These are phyloP conservation scores for Rhodotorula sp. DNA, from an alignment of 1,284 basidiomycete genomes.

Conservation along the genomic window DNA sequence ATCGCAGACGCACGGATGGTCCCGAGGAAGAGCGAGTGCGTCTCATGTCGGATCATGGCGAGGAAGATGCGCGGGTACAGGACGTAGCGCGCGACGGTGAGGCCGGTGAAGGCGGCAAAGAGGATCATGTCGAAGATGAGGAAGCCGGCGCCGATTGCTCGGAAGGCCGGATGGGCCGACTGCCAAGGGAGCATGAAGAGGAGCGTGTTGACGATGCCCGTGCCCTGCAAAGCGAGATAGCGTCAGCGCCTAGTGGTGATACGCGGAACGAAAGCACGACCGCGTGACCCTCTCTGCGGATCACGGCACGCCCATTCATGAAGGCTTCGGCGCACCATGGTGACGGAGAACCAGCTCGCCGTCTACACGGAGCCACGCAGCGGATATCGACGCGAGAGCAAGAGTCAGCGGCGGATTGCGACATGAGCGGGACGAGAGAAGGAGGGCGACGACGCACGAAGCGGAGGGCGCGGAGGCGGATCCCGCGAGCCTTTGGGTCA, in stretches of 20 bases:
- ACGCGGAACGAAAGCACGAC: not conserved
- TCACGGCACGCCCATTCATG: no score
- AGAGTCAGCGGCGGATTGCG: not conserved
- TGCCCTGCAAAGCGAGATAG: slow-evolving; percentile 31
- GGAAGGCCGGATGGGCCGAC: slow-evolving; percentile 41
- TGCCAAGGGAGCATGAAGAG: slow-evolving; percentile 44
- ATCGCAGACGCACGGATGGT: slow-evolving; percentile 14
- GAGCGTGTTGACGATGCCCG: slow-evolving; percentile 44
- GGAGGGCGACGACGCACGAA: slow-evolving; percentile 20
- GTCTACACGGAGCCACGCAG: not conserved
- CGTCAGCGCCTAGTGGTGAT: no score
- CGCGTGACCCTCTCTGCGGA: not conserved
- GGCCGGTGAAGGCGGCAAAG: slow-evolving; percentile 40
- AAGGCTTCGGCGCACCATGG: slow-evolving; percentile 21
- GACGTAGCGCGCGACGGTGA: slow-evolving; percentile 43
- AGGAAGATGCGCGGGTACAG: slow-evolving; percentile 43
- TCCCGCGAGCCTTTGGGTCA: slow-evolving; percentile 27
- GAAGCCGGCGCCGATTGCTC: slow-evolving; percentile 42
- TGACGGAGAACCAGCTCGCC: slow-evolving; percentile 42
- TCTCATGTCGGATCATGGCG: slow-evolving; percentile 44
- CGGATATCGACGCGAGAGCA: not conserved
- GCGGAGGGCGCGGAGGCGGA: slow-evolving; percentile 30
- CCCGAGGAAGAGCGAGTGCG: slow-evolving; percentile 44
- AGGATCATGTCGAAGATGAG: slow-evolving; percentile 43
- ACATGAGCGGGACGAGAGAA: not conserved